phyloP scores from a whole-genome alignment of 1,284 basidiomycete genomes.

The Mycocalia duriaeana region DNA sequence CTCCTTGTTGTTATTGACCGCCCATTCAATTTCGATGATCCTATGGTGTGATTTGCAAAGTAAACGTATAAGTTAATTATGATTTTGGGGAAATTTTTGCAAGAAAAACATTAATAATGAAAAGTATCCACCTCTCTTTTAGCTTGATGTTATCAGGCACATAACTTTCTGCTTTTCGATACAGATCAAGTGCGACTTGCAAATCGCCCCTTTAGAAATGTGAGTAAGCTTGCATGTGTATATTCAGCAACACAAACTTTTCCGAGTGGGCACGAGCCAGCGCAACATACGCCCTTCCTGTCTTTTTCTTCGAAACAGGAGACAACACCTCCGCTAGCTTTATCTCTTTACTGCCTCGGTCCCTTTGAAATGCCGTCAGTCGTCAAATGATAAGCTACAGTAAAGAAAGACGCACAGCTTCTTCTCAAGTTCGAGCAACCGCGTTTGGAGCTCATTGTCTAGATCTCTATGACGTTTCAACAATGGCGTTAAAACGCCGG shows the following conservation, averaged over 20 bases:
- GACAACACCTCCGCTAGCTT: conserved; percentile 58
- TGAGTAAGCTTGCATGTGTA: conserved; percentile 3
- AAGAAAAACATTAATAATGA: conserved; percentile 53
- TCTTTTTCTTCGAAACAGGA: conserved; percentile 69
- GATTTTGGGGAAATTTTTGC: conserved; percentile 43
- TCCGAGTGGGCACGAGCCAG: conserved; percentile 72
- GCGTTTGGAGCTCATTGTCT: conserved; percentile 57
- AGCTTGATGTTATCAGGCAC: conserved; percentile 76
- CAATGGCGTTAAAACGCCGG: conserved; percentile 56
- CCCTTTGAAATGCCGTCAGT: too few species aligned
- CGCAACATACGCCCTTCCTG: conserved; percentile 68
- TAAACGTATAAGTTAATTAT: too few species aligned
- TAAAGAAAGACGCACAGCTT: conserved; percentile 57
- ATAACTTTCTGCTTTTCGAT: conserved; percentile 69
- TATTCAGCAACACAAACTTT: conserved; percentile 42
- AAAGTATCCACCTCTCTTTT: conserved; percentile 76
- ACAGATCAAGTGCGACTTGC: conserved; percentile 66
- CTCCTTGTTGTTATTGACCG: conserved; percentile 53
- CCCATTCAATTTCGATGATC: conserved; percentile 72
- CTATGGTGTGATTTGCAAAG: too few species aligned
- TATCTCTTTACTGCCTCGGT: conserved; percentile 53
- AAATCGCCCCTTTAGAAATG: conserved; percentile 55
- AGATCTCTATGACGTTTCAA: conserved; percentile 59
- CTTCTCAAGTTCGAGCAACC: conserved; percentile 63
- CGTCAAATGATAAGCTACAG: too few species aligned